Percentiles rank a stretch among this genome's conserved stretches.
phyloP scores from a whole-genome alignment of 768 basidiomycete species.

The Russula sp. region DNA sequence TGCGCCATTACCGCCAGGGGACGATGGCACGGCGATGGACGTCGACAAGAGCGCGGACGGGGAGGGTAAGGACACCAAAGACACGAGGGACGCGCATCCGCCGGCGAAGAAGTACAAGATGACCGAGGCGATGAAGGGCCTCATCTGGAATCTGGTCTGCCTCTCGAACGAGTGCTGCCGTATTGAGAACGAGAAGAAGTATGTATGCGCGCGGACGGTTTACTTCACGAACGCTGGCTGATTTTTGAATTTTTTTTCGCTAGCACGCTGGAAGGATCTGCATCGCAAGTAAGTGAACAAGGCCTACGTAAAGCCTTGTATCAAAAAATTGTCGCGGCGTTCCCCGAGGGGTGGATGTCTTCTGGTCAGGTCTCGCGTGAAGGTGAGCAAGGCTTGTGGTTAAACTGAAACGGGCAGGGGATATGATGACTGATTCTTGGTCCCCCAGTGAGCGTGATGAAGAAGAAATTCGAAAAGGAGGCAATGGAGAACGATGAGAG shows the following conservation, averaged over 20 bases:
- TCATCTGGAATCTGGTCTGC: conserved; percentile 75
- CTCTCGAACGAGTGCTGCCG: conserved; percentile 81
- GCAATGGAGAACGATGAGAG: conserved; percentile 57
- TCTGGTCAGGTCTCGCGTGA: conserved; percentile 84
- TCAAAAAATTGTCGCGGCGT: conserved; percentile 79
- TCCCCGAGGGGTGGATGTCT: conserved; percentile 80
- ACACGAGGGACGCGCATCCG: conserved; percentile 42
- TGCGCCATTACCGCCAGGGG: conserved; percentile 24
- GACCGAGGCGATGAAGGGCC: conserved; percentile 73
- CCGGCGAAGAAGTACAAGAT: conserved; percentile 73
- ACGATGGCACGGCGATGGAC: conserved; percentile 23
- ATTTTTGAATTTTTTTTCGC: not conserved
- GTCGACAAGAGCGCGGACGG: conserved; percentile 29
- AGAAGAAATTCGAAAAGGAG: conserved; percentile 75
- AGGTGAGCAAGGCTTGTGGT: conserved; percentile 38
- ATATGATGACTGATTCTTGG: not conserved
- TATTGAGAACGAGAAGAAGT: conserved; percentile 62
- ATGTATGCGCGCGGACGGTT: conserved; percentile 25
- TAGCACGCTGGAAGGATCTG: conserved; percentile 56
- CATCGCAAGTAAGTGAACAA: conserved; percentile 73
- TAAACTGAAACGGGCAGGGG: too few relatives aligned
- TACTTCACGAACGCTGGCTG: not conserved
- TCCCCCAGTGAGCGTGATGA: conserved; percentile 70
- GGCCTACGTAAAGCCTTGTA: conserved; percentile 74
- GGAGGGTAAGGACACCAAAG: conserved; percentile 33